Evolutionary conservation across 768 basidiomycete species (phyloP).

Genomic region (Leccinellum luteum): DNA sequence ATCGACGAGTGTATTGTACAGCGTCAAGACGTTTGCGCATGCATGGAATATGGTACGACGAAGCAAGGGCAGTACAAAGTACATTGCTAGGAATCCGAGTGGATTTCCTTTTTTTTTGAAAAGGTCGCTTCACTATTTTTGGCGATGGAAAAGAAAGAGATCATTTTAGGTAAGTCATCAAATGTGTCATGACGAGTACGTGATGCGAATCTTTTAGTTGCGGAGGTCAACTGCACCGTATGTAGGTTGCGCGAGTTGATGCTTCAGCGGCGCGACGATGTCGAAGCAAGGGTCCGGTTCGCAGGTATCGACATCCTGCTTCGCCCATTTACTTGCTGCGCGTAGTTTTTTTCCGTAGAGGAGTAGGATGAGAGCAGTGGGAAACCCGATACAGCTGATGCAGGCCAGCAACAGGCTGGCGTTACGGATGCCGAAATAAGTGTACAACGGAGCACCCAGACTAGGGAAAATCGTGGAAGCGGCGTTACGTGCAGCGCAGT

Average conservation of each 20-base stretch:
- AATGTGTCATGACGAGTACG: not conserved
- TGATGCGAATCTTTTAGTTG: not conserved
- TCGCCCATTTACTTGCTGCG: constrained; percentile 19
- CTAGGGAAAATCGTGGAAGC: constrained; percentile 19
- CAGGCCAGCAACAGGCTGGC: constrained; percentile 21
- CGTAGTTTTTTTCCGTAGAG: constrained; percentile 15
- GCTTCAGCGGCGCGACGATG: constrained; percentile 5
- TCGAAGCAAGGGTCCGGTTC: not conserved
- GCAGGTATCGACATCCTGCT: constrained; percentile 8
- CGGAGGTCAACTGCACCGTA: constrained; percentile 13
- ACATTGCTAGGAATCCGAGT: not conserved
- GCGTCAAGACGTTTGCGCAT: not conserved
- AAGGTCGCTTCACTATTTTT: not conserved
- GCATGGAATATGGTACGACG: not conserved
- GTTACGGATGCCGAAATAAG: constrained; percentile 14
- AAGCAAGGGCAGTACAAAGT: not conserved
- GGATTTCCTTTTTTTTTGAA: not conserved
- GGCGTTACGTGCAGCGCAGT: constrained; percentile 16
- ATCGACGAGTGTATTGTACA: not conserved
- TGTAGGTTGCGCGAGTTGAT: constrained; percentile 1
- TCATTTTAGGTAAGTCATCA: constrained; percentile 1
- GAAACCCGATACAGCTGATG: constrained; percentile 20
- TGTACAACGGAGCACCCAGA: constrained; percentile 19
- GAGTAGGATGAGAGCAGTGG: constrained; percentile 13
- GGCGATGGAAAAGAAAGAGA: not conserved